Base-by-base conservation (phyloP, 495 filamentous ascomycete species). In the Peziza echinospora region DNA sequence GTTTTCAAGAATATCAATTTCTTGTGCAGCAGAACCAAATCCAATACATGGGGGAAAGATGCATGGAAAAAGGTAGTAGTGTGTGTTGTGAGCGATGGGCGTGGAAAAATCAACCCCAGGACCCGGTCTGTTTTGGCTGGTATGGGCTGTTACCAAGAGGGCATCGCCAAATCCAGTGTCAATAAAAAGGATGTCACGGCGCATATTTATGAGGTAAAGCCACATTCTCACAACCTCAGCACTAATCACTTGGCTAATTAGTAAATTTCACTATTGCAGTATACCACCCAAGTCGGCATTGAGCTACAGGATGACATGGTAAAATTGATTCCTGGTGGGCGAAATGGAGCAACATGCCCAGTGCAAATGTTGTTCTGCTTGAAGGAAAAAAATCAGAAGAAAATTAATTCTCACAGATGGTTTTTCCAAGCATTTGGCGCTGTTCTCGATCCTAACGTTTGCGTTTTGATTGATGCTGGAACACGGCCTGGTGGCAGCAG, bases 41-140 rank as follows among this genome's bases (percentile, higher is more conserved):
- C 85, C 61, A 91, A 87, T 64, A 99, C 86, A 1, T 99, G 91
- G 91, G 91, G 91, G 48, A 85, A 82, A 62, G 89, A 99, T 56
- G 84, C 86, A 4, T 99, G 91, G 91, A 96, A 96, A 67, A 96
- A 96, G 68, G 92, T 99, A 51, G 91, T 99, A 10, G 91, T 99
- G 13, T 99, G 91, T 59, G 77, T 99, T 17, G 87, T 99, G 48
- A 94, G 86, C 51, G 91, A 99, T 54, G 91, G 91, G 48, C 89
- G 89, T 76, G 84, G 79, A 37, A 99, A 99, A 68, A 96, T 99
- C 63, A 93, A 94, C 60, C 78, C 83, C 1, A 71, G 91, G 45
- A 96, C 91, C 6, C 74, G 78, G 52, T 85, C 87, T 37, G 77
- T 96, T 23, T 62, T 99, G 44, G 84, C 91, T 5, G 91, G 75